Base-by-base conservation (phyloP, 192 early-diverging fungal genomes). In the Linnemannia schmuckeri region DNA sequence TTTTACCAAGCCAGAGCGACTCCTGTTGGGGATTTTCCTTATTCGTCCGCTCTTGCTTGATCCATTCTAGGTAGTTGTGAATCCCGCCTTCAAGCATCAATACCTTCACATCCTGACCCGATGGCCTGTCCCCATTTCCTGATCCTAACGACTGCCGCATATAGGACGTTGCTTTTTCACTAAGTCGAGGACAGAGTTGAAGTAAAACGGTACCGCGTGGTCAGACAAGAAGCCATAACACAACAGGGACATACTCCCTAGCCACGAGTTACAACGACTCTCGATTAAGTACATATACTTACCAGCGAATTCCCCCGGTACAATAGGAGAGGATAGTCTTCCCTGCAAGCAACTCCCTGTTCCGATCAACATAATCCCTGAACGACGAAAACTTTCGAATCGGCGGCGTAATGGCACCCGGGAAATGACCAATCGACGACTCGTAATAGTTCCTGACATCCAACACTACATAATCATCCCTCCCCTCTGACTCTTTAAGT, bases 401-500 rank as follows among this genome's bases (percentile, higher is more conserved):
- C 35, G 93, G 90, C 0, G 94, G 94, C 44, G 76, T 84, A 13
- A 93, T 70, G 18, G 94, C 93, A 22, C 83, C 86, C 42, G 89
- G 77, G 66, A 95, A 95, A 27, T 90, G 88, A 33, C 94, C 94
- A 71, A 95, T 90, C 9, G 81, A 76, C 57, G 90, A 89, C 79
- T 95, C 94, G 57, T 95, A 95, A 63, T 94, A 92, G 79, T 95
- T 95, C 35, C 94, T 84, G 15, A 92, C 90, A 87, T 95, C 94
- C 42, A 95, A 63, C 27, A 90, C 76, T 61, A 91, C 69, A 18
- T 87, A 82, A 15, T 93, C 88, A 8, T 85, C 74, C 40, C 89
- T 87, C 33, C 81, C 72, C 2, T n/a, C 61, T 2, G 82, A 41
- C 47, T 89, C 76, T 33, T 72, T 71, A 3, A 94, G 74, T 40